These are phyloP conservation scores for Sapria himalayana DNA, from an alignment of 345 rosid species.

Conservation along the genomic window DNA sequence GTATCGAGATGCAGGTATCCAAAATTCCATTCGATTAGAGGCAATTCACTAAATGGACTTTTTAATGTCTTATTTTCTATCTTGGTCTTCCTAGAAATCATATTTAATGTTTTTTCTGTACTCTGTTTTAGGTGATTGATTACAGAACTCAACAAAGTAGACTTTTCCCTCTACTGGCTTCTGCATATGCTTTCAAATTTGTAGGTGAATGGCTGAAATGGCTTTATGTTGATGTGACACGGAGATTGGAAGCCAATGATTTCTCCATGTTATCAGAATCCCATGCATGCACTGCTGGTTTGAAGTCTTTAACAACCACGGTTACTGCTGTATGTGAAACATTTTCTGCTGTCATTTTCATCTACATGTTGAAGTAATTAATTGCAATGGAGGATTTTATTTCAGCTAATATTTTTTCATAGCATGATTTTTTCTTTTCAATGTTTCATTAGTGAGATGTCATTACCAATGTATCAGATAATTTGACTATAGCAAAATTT, in stretches of 20 bases:
- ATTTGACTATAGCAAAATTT: too few relatives aligned
- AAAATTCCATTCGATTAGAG: too few relatives aligned
- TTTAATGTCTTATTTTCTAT: constrained; percentile 2
- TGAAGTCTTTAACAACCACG: constrained; percentile 88
- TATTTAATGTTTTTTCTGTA: constrained; percentile 9
- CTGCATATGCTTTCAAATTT: constrained; percentile 95
- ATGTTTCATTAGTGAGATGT: too few relatives aligned
- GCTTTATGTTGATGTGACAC: constrained; percentile 80
- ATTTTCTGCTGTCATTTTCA: too few relatives aligned
- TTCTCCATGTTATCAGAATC: constrained; percentile 89
- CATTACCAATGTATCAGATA: too few relatives aligned
- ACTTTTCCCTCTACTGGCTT: constrained; percentile 95
- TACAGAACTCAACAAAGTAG: constrained; percentile 91
- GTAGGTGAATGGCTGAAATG: constrained; percentile 97
- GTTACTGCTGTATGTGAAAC: constrained; percentile 74
- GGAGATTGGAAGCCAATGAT: constrained; percentile 70
- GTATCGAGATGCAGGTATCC: constrained; percentile 72
- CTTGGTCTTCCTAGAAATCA: not conserved
- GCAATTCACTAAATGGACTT: too few relatives aligned
- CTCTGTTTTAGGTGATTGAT: constrained; percentile 58
- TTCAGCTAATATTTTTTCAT: too few relatives aligned
- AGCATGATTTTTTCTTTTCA: too few relatives aligned
- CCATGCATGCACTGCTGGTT: constrained; percentile 98
- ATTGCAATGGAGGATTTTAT: too few relatives aligned
- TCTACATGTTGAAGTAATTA: too few relatives aligned